Evolutionary conservation across 768 basidiomycete genomes (phyloP), one percentile per base, ranked within the genome.

Genomic region (Tephrocybe sp.): DNA sequence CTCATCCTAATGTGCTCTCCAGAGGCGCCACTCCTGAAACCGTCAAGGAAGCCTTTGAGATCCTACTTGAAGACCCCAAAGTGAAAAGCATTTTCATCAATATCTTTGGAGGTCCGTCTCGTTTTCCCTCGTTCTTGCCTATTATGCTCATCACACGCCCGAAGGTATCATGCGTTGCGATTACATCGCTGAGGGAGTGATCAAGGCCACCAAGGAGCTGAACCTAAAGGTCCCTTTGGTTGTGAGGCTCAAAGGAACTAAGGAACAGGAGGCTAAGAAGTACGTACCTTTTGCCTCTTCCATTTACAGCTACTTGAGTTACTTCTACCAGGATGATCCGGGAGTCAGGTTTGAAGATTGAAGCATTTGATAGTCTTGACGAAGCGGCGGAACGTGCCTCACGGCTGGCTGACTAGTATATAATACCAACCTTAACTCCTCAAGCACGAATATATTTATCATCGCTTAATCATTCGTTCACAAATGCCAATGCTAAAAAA

Each of bases 31-130:
- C 96, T 12, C 94, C 97, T n/a, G 92, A 97, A 65, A 98, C 97
- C 4, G 97, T 99, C 60, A 99, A 98, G 81, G 98, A 95, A 73
- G 97, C 97, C 2, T 99, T 99, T 62, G 94, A 98, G 72, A 90
- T 99, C 60, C 80, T 99, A 20, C 77, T 96, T 20, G 72, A 83
- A 40, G 94, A 98, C 65, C 84, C 86, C 57, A 90, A 91, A 67
- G 96, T 98, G 62, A 96, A 95, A 80, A 90, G 90, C 51, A 99
- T 99, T 62, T 98, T 98, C 68, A 97, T 99, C 73, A 99, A 99
- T 74, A 93, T 94, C 67, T 94, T 95, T 62, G 92, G 93, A 59
- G 93, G 88, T 83, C 59, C 28, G 76, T 61, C 17, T 12, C 43
- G 24, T 17, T 43, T 30, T 23, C 18, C 17, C 7, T 26, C 11